Evolutionary conservation across 805 yeast genomes (phyloP).

Genomic region (Yamadazyma nakazawae): DNA sequence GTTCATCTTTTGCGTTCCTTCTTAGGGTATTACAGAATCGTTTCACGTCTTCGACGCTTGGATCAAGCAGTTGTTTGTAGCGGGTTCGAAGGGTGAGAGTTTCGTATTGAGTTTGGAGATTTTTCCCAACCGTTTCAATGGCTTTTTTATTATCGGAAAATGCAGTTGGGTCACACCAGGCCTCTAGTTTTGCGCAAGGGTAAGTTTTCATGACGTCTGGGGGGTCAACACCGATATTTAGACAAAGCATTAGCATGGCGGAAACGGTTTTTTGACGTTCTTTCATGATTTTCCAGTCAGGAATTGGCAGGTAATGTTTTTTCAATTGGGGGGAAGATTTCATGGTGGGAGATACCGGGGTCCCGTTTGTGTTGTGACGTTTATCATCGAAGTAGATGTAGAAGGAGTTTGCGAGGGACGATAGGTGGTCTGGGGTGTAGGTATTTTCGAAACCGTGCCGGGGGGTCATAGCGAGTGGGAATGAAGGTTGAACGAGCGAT

Average conservation of each 20-base stretch:
- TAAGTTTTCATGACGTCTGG: conserved; percentile 92
- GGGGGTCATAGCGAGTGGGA: neutral
- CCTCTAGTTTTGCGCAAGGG: conserved; percentile 87
- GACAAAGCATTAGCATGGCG: conserved; percentile 87
- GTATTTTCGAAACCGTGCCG: conserved; percentile 68
- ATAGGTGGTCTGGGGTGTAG: conserved; percentile 53
- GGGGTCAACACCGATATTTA: conserved; percentile 94
- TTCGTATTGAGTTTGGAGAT: conserved; percentile 84
- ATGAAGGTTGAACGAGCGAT: neutral
- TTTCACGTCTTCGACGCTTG: conserved; percentile 92
- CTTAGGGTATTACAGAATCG: conserved; percentile 85
- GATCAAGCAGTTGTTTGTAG: conserved; percentile 88
- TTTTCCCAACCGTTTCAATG: conserved; percentile 85
- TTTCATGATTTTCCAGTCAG: conserved; percentile 88
- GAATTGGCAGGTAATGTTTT: conserved; percentile 62
- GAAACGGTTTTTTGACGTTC: conserved; percentile 90
- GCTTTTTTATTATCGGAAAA: conserved; percentile 87
- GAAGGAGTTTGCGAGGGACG: conserved; percentile 60
- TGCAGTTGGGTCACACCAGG: conserved; percentile 87
- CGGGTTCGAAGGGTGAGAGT: conserved; percentile 81
- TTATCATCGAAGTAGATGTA: conserved; percentile 87
- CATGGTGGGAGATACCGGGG: conserved; percentile 61
- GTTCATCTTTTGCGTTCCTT: conserved; percentile 87
- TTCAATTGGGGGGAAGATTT: conserved; percentile 35
- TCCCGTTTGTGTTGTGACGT: conserved; percentile 87